Base-by-base conservation (phyloP, 75 land plant species). In the Larix kaempferi region DNA sequence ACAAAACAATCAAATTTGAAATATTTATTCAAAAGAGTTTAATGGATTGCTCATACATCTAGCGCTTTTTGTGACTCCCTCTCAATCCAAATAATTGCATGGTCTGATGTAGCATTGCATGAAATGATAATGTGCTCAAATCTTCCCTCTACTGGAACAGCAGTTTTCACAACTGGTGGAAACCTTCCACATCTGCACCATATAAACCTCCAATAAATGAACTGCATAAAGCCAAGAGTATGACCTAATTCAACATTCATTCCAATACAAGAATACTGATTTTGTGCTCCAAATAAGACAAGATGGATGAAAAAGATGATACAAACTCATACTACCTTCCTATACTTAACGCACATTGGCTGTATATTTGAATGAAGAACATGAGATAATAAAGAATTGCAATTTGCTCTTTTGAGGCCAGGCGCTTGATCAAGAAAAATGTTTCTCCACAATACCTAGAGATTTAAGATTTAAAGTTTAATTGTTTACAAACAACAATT, bases 81-180 rank as follows among this genome's bases (percentile, higher is more conserved):
- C 59, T 76, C 79, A 37, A 84, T 84, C 79, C 78, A 84, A 13
- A 84, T 59, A 54, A 84, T 84, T 15, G 74, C 83, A n/a, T 84
- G 86, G 26, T 84, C 86, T 52, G 75, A 26, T 52, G 83, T 82
- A 17, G 86, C 86, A 77, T 84, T 84, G 71, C 86, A 74, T 54
- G 88, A 84, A 62, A 86, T 80, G 14, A 84, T 79, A 41, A 86
- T 81, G 44, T 81, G 88, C 74, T 86, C 88, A 77, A 86, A 86
- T 74, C 88, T 69, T 25, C 86, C 80, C 78, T 84, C 79, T 29
- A 85, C 82, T 44, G 86, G 86, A 23, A 84, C 81, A 56, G 77
- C 79, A 55, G 86, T 71, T 52, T 75, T 84, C 29, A 84, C 84
- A 62, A 59, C 79, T 26, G 86, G 86, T 22, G 83, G 84, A 58